Percentiles rank a stretch among this genome's conserved stretches.
Conservation (phyloP, 1,284 basidiomycete genomes). For the Moniliophthora roreri region DNA sequence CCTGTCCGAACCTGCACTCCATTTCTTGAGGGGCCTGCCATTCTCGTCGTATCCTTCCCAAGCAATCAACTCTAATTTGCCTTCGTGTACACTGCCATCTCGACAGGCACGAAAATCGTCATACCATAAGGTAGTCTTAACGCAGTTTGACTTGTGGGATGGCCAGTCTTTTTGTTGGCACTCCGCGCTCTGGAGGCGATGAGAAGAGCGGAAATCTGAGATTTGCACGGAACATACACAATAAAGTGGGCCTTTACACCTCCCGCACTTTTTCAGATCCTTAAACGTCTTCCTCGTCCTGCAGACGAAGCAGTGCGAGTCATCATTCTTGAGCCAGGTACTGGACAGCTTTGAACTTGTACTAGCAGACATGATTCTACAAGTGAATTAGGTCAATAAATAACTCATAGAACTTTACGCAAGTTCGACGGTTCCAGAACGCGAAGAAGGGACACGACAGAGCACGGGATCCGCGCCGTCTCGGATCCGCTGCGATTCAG, state of each 20-base stretch:
- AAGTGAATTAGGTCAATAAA: too few species aligned
- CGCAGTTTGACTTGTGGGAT: conserved; percentile 20
- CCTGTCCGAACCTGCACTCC: conserved; percentile 18
- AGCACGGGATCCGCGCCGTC: too few species aligned
- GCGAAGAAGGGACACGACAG: too few species aligned
- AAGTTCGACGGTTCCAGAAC: too few species aligned
- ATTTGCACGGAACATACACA: neutral
- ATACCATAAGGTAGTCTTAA: conserved; percentile 22
- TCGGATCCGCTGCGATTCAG: too few species aligned
- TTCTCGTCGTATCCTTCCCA: conserved; percentile 18
- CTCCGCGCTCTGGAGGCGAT: conserved; percentile 5
- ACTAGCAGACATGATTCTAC: too few species aligned
- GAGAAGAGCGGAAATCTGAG: neutral
- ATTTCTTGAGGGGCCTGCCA: conserved; percentile 7
- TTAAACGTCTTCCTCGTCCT: neutral
- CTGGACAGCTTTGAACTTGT: neutral
- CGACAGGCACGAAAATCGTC: conserved; percentile 26
- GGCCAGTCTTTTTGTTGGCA: conserved; percentile 23
- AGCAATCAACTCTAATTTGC: conserved; percentile 34
- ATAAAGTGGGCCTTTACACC: conserved; percentile 1
- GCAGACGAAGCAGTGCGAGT: neutral
- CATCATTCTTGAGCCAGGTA: neutral
- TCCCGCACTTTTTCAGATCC: neutral
- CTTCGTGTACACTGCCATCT: conserved; percentile 29
- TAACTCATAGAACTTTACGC: too few species aligned